Evolutionary conservation across 129 eudicot species (phyloP).

Genomic region (Escallonia herrerae): DNA sequence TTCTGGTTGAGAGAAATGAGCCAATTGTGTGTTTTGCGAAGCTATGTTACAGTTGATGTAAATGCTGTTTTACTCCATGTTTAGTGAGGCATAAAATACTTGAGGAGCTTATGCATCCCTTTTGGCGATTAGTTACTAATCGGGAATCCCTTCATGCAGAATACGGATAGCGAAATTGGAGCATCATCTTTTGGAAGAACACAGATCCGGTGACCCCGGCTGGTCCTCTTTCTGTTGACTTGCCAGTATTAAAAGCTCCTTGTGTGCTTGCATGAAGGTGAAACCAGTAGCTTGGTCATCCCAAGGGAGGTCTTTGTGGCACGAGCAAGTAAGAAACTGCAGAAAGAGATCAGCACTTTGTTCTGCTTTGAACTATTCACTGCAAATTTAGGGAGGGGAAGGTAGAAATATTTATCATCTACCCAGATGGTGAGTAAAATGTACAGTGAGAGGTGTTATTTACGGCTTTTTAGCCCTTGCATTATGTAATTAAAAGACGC

Average conservation of each 20-base stretch:
- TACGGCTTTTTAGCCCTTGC: constrained; percentile 17
- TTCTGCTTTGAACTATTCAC: background rate
- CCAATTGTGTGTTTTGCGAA: background rate
- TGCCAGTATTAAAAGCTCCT: background rate
- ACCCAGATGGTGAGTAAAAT: background rate
- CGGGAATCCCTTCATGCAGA: constrained; percentile 35
- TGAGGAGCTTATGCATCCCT: background rate
- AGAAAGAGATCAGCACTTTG: background rate
- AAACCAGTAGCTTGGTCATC: background rate
- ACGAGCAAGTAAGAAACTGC: background rate
- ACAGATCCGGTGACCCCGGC: constrained; percentile 52
- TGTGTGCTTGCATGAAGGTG: background rate
- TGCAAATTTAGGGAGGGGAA: background rate
- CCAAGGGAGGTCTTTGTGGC: background rate
- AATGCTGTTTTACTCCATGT: background rate
- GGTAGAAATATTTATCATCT: background rate
- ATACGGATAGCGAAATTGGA: constrained; percentile 69
- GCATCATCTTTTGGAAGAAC: constrained; percentile 83
- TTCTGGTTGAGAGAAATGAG: background rate
- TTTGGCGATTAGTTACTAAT: background rate
- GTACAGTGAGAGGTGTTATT: constrained; percentile 23
- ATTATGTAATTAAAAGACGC: constrained; percentile 1
- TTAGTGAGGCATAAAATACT: background rate
- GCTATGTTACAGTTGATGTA: no score
- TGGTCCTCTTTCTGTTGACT: background rate